Percentiles rank a stretch among this genome's conserved stretches.
Conservation (phyloP, 371 early-diverging fungal species). For the Gilbertella persicaria region DNA sequence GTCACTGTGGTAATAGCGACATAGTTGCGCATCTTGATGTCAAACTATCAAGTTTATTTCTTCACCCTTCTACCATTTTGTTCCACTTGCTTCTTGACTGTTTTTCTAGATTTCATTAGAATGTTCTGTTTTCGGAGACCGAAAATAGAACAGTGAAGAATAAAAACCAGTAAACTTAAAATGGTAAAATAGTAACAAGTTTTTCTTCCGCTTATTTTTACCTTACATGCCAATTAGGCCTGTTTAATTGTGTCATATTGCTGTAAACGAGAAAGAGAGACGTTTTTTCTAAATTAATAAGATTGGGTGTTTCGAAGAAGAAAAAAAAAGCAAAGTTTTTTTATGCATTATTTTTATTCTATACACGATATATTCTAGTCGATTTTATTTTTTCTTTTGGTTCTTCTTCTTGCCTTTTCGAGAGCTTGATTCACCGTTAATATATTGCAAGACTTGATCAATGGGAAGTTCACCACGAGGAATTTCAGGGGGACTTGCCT, state of each 20-base stretch:
- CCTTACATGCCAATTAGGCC: too few species aligned
- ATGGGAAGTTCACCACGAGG: conserved; percentile 61
- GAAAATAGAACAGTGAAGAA: background rate
- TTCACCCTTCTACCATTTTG: background rate
- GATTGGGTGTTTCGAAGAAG: too few species aligned
- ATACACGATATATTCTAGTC: background rate
- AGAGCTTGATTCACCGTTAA: conserved; percentile 41
- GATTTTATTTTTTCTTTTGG: conserved; percentile 21
- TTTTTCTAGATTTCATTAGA: too few species aligned
- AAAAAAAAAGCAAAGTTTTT: too few species aligned
- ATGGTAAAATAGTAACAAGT: too few species aligned
- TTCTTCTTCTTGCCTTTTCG: conserved; percentile 38
- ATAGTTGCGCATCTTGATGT: background rate
- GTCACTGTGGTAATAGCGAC: background rate
- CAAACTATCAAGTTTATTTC: background rate
- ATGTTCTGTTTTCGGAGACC: too few species aligned
- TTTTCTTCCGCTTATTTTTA: too few species aligned
- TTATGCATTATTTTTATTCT: background rate
- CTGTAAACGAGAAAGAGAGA: too few species aligned
- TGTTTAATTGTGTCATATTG: too few species aligned
- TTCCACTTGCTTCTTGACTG: background rate
- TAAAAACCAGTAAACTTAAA: background rate
- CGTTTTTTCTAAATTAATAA: too few species aligned
- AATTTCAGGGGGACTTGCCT: conserved; percentile 9
- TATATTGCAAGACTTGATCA: conserved; percentile 62